Base-by-base conservation (phyloP, 306 rosid genomes). In the Prunus salicina region DNA sequence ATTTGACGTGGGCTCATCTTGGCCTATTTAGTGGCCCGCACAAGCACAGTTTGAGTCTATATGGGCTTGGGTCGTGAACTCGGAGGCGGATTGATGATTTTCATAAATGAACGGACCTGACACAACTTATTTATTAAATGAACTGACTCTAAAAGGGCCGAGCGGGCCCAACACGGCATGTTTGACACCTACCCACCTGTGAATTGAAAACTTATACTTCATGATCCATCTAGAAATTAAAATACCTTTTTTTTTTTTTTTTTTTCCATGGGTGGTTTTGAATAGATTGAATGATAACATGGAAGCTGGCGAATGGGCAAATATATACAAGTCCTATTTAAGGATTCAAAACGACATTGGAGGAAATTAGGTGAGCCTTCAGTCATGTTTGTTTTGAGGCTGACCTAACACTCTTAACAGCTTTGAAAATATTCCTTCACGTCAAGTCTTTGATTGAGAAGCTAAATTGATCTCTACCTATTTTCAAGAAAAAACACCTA, bases 101-200 rank as follows among this genome's bases (percentile, higher is more conserved):
- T 34, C 8, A 34, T 34, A 34, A 6, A 34, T 34, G 1, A 34
- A 34, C 0, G 41, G 1, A 34, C 2, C 41, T 2, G 2, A 34
- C 8, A 5, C 7, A 6, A 2, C 41, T 34, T 34, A 34, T 6
- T 34, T 34, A 34, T 34, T 34, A 34, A 34, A 32, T 32, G 34
- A 4, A 0, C 0, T 0, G 6, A 34, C 41, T 34, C 41, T 32
- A 32, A 32, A 32, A 0, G 7, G 7, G 1, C 7, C 7, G 1
- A 32, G 5, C 38, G 0, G 5, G 7, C 38, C 41, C 41, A 34
- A 34, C 41, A 34, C 41, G 0, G 8, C 41, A 1, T 34, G 41
- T 34, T 34, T 5, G 8, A 34, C 41, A 34, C 8, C 8, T 1
- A 6, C 41, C 41, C 41, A 34, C 41, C 0, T 34, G 41, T 34